Base-by-base conservation (phyloP, 345 rosid species). In the Pugionium dolabratum region DNA sequence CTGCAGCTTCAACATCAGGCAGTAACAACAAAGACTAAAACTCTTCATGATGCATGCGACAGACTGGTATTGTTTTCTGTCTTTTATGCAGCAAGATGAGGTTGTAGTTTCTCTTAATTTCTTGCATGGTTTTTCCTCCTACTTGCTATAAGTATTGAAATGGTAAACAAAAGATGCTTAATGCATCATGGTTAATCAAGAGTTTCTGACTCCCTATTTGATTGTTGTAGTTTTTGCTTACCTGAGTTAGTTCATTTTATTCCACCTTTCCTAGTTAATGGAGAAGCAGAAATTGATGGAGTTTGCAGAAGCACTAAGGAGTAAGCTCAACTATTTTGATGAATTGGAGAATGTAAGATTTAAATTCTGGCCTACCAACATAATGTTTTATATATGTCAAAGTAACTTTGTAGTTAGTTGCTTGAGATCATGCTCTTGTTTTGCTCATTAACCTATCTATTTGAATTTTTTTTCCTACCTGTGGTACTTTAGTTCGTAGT, bases 331-430 rank as follows among this genome's bases (percentile, higher is more conserved):
- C 76, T 86, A 81, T 81, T 94, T 94, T 80, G 99, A 94, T 80
- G 99, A 94, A 82, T 78, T 94, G 95, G 99, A 94, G 92, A 90
- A 94, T 82, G 99, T 94, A 86, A 85, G 97, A 86, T 82, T 84
- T 86, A 82, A 74, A 70, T 74, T 55, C 81, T 84, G 46, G 64
- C 84, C 73, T 69, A 51, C 11, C 70, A 58, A 62, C 39, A 65
- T 56, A n/a, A 18, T 18, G 1, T 30, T 45, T 70, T 53, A 54
- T 32, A 54, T 42, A 37, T 44, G 41, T 56, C 46, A 4, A 35
- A 36, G 54, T 41, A 47, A 54, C 34, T 7, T 39, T 32, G 39
- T 60, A 7, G 18, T 18, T 36, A 53, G 57, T 40, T 52, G 58
- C 39, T 47, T 59, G 11, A 66, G 51, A 53, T 10, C 7, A n/a